Conservation (phyloP, 306 rosid species). For the Acmispon strigosus region DNA sequence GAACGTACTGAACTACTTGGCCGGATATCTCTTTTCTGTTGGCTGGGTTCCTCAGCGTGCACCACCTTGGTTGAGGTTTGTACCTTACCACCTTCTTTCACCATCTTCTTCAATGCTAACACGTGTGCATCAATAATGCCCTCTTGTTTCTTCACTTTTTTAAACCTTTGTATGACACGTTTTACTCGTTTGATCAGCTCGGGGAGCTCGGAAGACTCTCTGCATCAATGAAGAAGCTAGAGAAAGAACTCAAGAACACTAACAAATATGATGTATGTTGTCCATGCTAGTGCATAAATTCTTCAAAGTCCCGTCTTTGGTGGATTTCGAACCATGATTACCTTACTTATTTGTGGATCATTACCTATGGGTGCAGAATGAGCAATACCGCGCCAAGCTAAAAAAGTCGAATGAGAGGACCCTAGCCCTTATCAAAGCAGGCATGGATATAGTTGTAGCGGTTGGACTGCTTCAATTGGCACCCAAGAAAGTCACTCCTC, state of each 20-base stretch:
- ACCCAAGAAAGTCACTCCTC: slow-evolving; percentile 83
- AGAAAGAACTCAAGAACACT: slow-evolving; percentile 58
- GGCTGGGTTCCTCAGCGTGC: slow-evolving; percentile 85
- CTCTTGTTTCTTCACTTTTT: neutral
- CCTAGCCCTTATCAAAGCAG: slow-evolving; percentile 74
- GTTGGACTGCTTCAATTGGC: slow-evolving; percentile 88
- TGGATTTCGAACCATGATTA: neutral
- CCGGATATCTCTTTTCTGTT: slow-evolving; percentile 85
- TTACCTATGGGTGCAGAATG: slow-evolving; percentile 50
- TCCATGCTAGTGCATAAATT: neutral
- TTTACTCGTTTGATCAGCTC: slow-evolving; percentile 39
- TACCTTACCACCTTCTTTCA: slow-evolving; percentile 6
- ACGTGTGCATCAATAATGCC: neutral
- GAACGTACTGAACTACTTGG: slow-evolving; percentile 71
- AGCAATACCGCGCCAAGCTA: slow-evolving; percentile 64
- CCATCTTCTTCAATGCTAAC: neutral
- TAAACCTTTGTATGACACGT: slow-evolving; percentile 7
- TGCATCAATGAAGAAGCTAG: slow-evolving; percentile 75
- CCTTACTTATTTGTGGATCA: neutral
- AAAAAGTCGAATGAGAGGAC: slow-evolving; percentile 75
- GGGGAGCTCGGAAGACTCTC: slow-evolving; percentile 97
- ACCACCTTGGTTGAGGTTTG: slow-evolving; percentile 80
- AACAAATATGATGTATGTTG: slow-evolving; percentile 70
- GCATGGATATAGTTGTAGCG: slow-evolving; percentile 78
- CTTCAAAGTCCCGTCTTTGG: neutral